phyloP scores from a whole-genome alignment of 2,329 filamentous ascomycete species.

The Oidium heveae region DNA sequence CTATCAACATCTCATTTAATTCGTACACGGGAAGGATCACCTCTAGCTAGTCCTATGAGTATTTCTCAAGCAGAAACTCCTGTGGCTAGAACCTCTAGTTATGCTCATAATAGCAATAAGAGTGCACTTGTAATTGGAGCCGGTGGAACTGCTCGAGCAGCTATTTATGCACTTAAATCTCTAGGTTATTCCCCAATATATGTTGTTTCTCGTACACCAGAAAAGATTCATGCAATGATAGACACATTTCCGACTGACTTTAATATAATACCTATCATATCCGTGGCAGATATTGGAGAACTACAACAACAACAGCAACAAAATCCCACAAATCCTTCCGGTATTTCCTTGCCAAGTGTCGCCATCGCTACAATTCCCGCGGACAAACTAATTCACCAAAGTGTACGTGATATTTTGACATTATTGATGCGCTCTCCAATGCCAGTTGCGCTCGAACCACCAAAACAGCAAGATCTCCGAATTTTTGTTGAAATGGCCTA shows the following conservation, averaged over 20 bases:
- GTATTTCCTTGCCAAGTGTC: constrained; percentile 18
- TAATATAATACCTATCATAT: constrained; percentile 38
- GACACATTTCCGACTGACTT: constrained; percentile 50
- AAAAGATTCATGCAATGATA: constrained; percentile 41
- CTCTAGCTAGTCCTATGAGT: not conserved
- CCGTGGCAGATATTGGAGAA: constrained; percentile 21
- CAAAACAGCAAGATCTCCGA: constrained; percentile 14
- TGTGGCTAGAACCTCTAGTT: too few relatives aligned
- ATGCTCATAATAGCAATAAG: too few relatives aligned
- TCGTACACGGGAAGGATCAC: not conserved
- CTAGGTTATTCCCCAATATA: constrained; percentile 75
- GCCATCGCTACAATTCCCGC: constrained; percentile 81
- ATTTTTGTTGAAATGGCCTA: constrained; percentile 91
- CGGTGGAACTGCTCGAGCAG: constrained; percentile 76
- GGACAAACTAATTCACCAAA: constrained; percentile 53
- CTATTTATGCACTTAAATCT: constrained; percentile 63
- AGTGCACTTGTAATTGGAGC: constrained; percentile 69
- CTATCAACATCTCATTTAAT: not conserved
- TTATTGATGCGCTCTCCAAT: constrained; percentile 21
- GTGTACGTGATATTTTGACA: constrained; percentile 38
- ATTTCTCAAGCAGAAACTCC: not conserved
- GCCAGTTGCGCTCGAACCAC: constrained; percentile 2
- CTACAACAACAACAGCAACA: not conserved
- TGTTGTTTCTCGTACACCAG: constrained; percentile 50
- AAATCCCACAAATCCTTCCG: not conserved